Evolutionary conservation across 345 rosid species (phyloP), one percentile per base, ranked within the genome.

Genomic region (Moringa oleifera): DNA sequence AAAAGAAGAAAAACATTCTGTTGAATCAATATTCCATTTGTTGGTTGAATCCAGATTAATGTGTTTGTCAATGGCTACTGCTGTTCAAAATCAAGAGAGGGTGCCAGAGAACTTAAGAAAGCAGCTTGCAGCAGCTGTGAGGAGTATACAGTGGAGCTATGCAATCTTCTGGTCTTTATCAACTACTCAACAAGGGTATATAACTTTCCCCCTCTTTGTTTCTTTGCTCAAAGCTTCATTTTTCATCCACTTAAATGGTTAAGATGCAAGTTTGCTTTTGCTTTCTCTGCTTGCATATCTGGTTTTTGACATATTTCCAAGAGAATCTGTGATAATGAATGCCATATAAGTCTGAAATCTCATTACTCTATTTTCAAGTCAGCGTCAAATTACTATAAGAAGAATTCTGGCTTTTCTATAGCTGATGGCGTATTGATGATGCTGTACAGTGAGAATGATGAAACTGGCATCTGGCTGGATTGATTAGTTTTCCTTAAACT

Each of bases 111-210:
- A 64, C 51, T 65, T 76, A 72, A 82, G 64, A 71, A 67, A 72
- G 53, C 71, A 72, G 73, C 80, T 82, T 69, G 83, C 83, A 63
- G 63, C 71, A 23, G 83, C 86, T 23, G 83, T 79, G 54, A 76
- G 80, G 61, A 82, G 72, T 71, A 74, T 79, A 54, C 79, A 82
- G 24, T 82, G 86, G 86, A 82, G 83, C 74, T 82, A 82, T 68
- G 86, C 81, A 50, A 76, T 82, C 46, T 82, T 79, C 72, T 82
- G 86, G 86, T 79, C 83, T 51, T 66, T 67, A 53, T 79, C 86
- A 47, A 20, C 73, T 51, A 46, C 45, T 53, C 77, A 81, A 50
- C 79, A 71, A 19, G 81, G 81, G 86, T 81, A 71, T 28, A 33
- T 4, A 33, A 4, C 5, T 11, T 33, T 33, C 37, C 37, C 5